Base-by-base conservation (phyloP, 495 filamentous ascomycete species). In the Hypoxylon rickii region DNA sequence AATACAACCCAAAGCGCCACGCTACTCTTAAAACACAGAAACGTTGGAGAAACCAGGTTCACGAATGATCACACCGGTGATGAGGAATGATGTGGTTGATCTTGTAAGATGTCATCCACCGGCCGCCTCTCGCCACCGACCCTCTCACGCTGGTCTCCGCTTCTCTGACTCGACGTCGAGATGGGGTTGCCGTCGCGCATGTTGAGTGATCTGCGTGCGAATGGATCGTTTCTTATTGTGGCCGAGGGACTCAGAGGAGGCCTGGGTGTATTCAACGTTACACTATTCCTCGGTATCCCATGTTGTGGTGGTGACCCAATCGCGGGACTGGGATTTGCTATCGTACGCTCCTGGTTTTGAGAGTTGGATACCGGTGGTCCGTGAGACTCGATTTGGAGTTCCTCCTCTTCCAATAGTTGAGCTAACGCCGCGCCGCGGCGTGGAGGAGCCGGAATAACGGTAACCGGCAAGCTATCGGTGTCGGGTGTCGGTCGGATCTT, bases 401-500 rank as follows among this genome's bases (percentile, higher is more conserved):
- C 70, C 40, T 76, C 71, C 20, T 76, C 76, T 49, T 76, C 74
- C 16, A 73, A 43, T 18, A 78, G 47, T 52, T 71, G 71, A 17
- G 73, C 75, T 4, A 79, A 61, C 6, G 73, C 76, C 0, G 75
- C 74, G 1, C 77, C 77, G 16, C 73, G 66, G 0, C 77, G 68
- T 10, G 75, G 69, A 31, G 76, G 77, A 0, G 77, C 77, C 4
- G 76, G 76, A 16, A 80, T 79, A 3, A 80, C 71, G 21, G 68
- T 76, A n/a, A 79, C 71, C 4, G 77, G 77, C 40, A 80, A 55
- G 52, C 71, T 77, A 43, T 73, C 71, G 10, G 76, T 80, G 46
- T 79, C 76, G 1, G 74, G 73, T 0, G 74, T 74, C 19, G 76
- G 72, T 6, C 74, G 65, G 41, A 80, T 65, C 51, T 58, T 69